These are phyloP conservation scores for Cyphellophora europaea DNA, from an alignment of 2,329 filamentous ascomycete genomes.

Conservation along the genomic window DNA sequence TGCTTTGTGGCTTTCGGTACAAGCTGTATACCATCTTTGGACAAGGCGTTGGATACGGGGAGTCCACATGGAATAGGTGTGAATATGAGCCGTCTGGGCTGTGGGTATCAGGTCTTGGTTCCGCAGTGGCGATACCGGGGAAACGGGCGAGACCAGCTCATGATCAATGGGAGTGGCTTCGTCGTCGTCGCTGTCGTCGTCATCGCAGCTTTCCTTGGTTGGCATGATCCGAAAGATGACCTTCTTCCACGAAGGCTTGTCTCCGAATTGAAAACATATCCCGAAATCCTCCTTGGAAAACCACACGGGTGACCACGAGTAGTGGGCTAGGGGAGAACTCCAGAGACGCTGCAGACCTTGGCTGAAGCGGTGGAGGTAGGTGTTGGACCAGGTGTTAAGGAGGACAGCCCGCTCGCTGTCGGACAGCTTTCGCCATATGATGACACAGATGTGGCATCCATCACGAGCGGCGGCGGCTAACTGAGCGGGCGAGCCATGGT, in stretches of 20 bases:
- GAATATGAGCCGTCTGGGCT: not conserved
- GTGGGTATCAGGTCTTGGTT: not conserved
- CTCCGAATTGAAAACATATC: slow-evolving; percentile 1
- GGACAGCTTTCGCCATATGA: slow-evolving; percentile 2
- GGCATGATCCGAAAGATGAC: slow-evolving; percentile 1
- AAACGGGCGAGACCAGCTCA: not conserved
- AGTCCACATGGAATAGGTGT: slow-evolving; percentile 1
- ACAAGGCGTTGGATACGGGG: not conserved
- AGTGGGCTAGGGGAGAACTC: not conserved
- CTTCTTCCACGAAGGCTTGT: slow-evolving; percentile 1
- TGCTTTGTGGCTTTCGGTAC: not conserved
- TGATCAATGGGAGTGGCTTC: not conserved
- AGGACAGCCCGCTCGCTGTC: not conserved
- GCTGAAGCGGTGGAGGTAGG: not conserved
- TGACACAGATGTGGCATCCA: slow-evolving; percentile 2
- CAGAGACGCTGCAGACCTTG: not conserved
- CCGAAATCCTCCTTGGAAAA: not conserved
- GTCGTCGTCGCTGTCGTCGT: not conserved
- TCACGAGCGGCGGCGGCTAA: not conserved
- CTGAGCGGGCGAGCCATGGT: not conserved
- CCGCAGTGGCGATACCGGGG: no score
- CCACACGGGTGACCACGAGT: slow-evolving; percentile 1
- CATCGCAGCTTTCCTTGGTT: not conserved
- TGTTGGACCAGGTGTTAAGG: not conserved
- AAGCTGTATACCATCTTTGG: not conserved